phyloP scores from a whole-genome alignment of 768 basidiomycete species.

The Tulasnella sp. region DNA sequence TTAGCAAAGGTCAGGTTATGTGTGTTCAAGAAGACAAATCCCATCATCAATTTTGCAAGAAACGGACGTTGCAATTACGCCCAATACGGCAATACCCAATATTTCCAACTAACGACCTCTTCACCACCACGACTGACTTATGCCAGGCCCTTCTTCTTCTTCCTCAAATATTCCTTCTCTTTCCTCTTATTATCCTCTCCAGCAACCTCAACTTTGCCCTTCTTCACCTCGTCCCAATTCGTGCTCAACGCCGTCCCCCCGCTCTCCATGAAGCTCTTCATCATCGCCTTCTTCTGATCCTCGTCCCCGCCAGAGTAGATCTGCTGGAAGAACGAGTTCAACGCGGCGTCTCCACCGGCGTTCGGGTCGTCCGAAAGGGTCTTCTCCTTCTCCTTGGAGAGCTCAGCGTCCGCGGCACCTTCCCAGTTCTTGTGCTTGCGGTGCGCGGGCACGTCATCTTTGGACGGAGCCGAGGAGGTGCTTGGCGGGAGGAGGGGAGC shows the following conservation, averaged over 20 bases:
- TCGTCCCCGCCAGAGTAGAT: slow-evolving; percentile 85
- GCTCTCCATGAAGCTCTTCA: slow-evolving; percentile 94
- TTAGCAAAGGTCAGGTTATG: no score
- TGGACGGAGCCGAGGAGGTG: slow-evolving; percentile 25
- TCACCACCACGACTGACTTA: not conserved
- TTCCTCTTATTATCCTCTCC: slow-evolving; percentile 76
- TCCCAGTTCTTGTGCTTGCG: slow-evolving; percentile 77
- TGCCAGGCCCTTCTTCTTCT: not conserved
- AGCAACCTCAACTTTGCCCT: slow-evolving; percentile 40
- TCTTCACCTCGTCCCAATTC: slow-evolving; percentile 84
- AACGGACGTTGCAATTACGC: not conserved
- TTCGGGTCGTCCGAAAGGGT: slow-evolving; percentile 71
- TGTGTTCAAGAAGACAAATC: no score
- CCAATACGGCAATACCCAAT: not conserved
- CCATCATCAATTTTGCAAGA: not conserved
- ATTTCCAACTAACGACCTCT: not conserved
- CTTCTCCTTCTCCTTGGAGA: slow-evolving; percentile 56
- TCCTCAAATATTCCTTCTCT: slow-evolving; percentile 9
- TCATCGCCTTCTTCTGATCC: slow-evolving; percentile 87
- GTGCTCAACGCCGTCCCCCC: slow-evolving; percentile 94
- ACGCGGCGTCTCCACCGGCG: slow-evolving; percentile 72
- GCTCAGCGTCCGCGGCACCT: slow-evolving; percentile 56
- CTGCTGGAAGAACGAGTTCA: slow-evolving; percentile 86
- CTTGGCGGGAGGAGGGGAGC: slow-evolving; percentile 26
- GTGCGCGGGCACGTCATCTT: slow-evolving; percentile 21